Conservation (phyloP, 169 alveolate genomes). For the Eimeria brunetti region DNA sequence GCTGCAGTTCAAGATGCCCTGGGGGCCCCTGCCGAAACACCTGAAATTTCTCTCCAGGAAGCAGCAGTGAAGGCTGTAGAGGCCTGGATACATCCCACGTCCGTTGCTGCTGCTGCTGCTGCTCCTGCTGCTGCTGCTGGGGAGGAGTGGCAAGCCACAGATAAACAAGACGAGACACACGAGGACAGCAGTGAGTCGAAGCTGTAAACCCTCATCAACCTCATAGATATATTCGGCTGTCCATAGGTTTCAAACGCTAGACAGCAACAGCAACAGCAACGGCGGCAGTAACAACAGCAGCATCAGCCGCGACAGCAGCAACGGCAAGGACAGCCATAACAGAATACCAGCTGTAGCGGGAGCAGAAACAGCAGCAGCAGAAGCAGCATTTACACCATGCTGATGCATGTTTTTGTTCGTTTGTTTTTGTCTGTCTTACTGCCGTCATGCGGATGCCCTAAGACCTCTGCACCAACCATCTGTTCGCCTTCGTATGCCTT, state of each 20-base stretch:
- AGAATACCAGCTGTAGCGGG: not conserved
- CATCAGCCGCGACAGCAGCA: slow-evolving; percentile 6
- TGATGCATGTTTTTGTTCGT: not conserved
- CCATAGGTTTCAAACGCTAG: not conserved
- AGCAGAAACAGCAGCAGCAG: not conserved
- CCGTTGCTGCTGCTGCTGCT: not conserved
- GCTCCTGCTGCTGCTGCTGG: slow-evolving; percentile 13
- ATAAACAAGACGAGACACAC: not conserved
- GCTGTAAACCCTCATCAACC: not conserved
- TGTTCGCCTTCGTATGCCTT: not conserved
- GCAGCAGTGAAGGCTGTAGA: slow-evolving; percentile 26
- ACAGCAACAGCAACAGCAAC: not conserved
- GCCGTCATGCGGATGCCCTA: not conserved
- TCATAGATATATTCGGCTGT: not conserved
- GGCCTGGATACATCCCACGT: not conserved
- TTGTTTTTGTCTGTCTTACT: not conserved
- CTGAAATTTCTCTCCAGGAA: not conserved
- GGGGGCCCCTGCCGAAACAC: not conserved
- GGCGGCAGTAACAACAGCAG: not conserved
- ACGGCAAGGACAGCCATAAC: not conserved
- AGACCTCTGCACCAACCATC: too few species aligned
- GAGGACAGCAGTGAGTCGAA: not conserved
- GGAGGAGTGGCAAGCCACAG: not conserved
- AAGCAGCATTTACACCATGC: not conserved
- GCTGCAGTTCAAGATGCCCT: slow-evolving; percentile 7